These are phyloP conservation scores for Cerrena zonata DNA, from an alignment of 1,284 basidiomycete genomes.

Conservation along the genomic window DNA sequence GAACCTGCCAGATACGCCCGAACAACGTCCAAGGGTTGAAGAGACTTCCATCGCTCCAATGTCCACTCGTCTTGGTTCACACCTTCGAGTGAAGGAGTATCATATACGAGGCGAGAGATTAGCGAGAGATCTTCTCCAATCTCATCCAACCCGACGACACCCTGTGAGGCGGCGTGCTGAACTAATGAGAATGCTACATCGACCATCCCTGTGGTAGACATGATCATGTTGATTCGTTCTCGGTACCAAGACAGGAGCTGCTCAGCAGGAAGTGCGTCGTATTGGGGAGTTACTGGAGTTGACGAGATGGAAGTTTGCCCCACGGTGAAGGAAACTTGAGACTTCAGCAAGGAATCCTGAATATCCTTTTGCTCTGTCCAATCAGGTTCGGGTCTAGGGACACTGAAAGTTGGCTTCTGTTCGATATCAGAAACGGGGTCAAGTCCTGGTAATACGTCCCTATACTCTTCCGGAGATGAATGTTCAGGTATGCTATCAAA, in stretches of 20 bases:
- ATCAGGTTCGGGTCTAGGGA: constrained; percentile 50
- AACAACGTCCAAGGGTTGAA: constrained; percentile 63
- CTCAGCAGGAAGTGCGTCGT: constrained; percentile 19
- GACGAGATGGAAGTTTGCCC: neutral
- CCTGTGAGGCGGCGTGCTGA: constrained; percentile 80
- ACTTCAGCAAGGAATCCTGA: constrained; percentile 33
- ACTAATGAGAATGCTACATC: constrained; percentile 74
- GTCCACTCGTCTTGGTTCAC: constrained; percentile 59
- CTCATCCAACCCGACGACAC: constrained; percentile 73
- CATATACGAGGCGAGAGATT: constrained; percentile 80
- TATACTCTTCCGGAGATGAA: constrained; percentile 55
- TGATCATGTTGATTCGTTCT: constrained; percentile 53
- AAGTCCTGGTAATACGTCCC: constrained; percentile 59
- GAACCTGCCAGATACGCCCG: constrained; percentile 72
- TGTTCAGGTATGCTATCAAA: constrained; percentile 73
- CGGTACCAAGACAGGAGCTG: constrained; percentile 74
- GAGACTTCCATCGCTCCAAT: constrained; percentile 62
- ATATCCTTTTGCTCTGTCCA: constrained; percentile 49
- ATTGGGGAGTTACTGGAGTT: constrained; percentile 1
- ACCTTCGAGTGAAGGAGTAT: constrained; percentile 42
- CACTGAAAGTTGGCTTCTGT: constrained; percentile 21
- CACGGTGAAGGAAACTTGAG: constrained; percentile 16
- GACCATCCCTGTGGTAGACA: constrained; percentile 66
- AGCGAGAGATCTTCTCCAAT: constrained; percentile 86
- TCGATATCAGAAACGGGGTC: constrained; percentile 46